Conservation (phyloP, 306 rosid species). For the Cucumis hystrix region DNA sequence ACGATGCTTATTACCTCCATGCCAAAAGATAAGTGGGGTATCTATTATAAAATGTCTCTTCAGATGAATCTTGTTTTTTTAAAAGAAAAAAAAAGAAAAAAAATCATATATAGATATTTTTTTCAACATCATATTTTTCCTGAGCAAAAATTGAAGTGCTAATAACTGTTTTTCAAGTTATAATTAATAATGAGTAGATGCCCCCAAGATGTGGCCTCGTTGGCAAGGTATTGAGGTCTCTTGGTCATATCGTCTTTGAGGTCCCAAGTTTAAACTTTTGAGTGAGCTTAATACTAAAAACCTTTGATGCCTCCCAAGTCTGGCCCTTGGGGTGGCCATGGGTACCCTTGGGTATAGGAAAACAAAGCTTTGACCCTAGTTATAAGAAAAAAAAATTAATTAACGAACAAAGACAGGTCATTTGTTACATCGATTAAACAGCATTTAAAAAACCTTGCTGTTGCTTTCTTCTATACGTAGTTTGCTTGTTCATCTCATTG, state of each 20-base stretch:
- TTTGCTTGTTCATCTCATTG: constrained; percentile 6
- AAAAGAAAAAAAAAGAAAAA: no score
- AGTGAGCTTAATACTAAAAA: no score
- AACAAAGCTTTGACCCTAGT: no score
- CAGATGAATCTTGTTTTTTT: background rate
- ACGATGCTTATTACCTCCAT: background rate
- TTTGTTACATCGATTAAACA: background rate
- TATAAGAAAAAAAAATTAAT: background rate
- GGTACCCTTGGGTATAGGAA: no score
- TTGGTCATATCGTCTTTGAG: no score
- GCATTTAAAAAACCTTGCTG: background rate
- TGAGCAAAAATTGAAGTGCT: background rate
- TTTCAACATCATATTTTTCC: background rate
- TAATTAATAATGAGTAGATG: background rate
- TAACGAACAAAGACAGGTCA: background rate
- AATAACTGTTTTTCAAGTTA: background rate
- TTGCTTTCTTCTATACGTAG: background rate
- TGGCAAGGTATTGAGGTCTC: no score
- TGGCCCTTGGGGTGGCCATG: no score
- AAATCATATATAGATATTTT: background rate
- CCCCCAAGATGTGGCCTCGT: no score
- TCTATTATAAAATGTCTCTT: background rate
- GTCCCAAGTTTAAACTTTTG: no score
- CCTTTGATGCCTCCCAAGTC: no score
- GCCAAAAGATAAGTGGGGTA: background rate